Evolutionary conservation across 345 rosid genomes (phyloP), one percentile per base, ranked within the genome.

Genomic region (Pugionium cornutum): DNA sequence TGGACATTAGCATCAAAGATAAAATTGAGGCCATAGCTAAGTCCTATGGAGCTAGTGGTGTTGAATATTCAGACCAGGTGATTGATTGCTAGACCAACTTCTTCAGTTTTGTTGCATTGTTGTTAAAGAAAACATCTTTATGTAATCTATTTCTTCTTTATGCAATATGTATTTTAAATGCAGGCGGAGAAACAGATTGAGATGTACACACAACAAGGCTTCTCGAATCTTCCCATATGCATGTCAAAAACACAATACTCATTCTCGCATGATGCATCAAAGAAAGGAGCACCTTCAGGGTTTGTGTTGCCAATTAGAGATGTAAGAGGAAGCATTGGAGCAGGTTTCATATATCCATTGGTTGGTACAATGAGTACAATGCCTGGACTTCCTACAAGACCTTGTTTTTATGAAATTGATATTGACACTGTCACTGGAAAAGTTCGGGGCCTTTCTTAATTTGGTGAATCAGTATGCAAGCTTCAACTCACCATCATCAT

Each of bases 331-430:
- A 94, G 97, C 83, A 87, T 94, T 10, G 96, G 99, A 33, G 97
- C 99, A 39, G 97, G 96, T 30, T 94, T 94, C 79, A 94, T 94
- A 18, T 94, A 90, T 67, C 99, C 99, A 46, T 52, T 90, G 46
- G 99, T 94, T 4, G 99, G 97, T 58, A 91, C 96, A 1, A 87
- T 91, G 96, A 88, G 97, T 70, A 88, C 99, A 18, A 94, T 90
- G 99, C 97, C 97, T 6, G 97, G 99, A 58, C 95, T 94, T 56
- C 97, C 97, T 1, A 94, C 99, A 45, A 83, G 99, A 78, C 99
- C 99, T 39, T 88, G 96, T 79, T 94, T 94, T 70, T 94, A 88
- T 4, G 99, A 90, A 61, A 94, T 94, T 31, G 97, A 94, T 69
- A 73, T 90, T 1, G 85, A 90, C 76, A 84, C 92, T 3, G 80